Evolutionary conservation across 2,329 filamentous ascomycete genomes (phyloP), one percentile per base, ranked within the genome.

Genomic region (Volutella citrinella): DNA sequence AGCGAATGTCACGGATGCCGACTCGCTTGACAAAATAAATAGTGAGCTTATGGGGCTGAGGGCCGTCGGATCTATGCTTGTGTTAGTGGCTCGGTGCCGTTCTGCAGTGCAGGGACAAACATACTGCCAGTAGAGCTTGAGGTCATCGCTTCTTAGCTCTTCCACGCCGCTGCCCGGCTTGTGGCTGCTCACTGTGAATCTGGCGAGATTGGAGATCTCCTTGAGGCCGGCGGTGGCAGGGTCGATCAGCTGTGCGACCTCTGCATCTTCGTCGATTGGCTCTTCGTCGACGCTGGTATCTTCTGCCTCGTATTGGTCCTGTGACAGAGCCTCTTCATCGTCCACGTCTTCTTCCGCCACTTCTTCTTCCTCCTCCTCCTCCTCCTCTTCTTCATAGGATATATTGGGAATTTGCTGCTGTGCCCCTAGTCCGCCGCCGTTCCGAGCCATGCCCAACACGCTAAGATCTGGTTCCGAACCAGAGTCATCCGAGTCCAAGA

Each of bases 11-110:
- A 6, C 82, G 80, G 42, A 93, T 88, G 39, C 81, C 82, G 26
- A 90, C 87, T 7, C 86, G 76, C 51, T 89, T 88, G 63, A 88
- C 81, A 61, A 93, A 93, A 62, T 93, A 87, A 24, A 93, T 84
- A 40, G 86, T 91, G 29, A 93, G 72, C 43, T 82, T 77, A 54
- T 93, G 87, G 5, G 87, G 87, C 56, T 93, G 87, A 2, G 87
- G 86, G 3, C 87, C 87, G 54, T 93, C 87, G 4, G 86, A 91
- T 60, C 80, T 84, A 19, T 27, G 10, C 12, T 29, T 9, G 16
- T 27, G 10, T 28, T 8, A 22, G 21, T 17, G 18, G 19, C 25
- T 12, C 28, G 12, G 14, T 23, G n/a, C n/a, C n/a, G n/a, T n/a
- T n/a, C 20, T 14, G 7, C 10, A 5, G 5, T 9, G 7, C 9